Conservation (phyloP, 805 yeast genomes). For the Saturnispora serradocipensis region DNA sequence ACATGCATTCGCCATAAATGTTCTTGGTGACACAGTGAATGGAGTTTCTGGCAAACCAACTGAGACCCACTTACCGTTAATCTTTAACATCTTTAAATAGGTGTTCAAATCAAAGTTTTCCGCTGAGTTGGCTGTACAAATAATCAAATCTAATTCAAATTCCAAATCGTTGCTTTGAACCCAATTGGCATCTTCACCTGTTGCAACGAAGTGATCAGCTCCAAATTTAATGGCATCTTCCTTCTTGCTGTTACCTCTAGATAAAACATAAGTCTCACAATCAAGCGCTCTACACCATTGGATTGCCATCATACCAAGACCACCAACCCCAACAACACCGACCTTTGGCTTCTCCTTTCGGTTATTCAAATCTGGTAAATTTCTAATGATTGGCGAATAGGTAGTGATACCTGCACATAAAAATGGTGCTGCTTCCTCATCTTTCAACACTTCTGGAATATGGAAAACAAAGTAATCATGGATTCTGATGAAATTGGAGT, state of each 20-base stretch:
- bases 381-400: constrained; percentile 54
- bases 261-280: constrained; percentile 51
- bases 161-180: constrained; percentile 15
- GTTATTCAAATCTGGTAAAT: constrained; percentile 21
- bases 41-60: constrained; percentile 59
- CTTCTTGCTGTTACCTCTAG: constrained; percentile 41
- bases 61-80: constrained; percentile 49
- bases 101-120: constrained; percentile 39
- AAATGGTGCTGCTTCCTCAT: constrained; percentile 58
- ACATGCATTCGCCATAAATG: constrained; percentile 36
- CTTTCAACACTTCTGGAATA: constrained; percentile 46
- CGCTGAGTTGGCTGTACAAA: constrained; percentile 45
- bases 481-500: constrained; percentile 56
- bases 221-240: constrained; percentile 46
- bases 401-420: constrained; percentile 74
- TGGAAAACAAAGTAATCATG: constrained; percentile 56
- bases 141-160: constrained; percentile 38
- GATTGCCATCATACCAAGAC: constrained; percentile 58
- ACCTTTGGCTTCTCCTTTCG: constrained; percentile 33
- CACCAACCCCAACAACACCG: constrained; percentile 58
- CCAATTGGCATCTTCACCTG: constrained; percentile 33
- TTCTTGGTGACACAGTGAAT: constrained; percentile 33
- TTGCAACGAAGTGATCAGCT: constrained; percentile 45
- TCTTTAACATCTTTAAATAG: constrained; percentile 43
- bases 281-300: constrained; percentile 54